A percentile compares a stretch with the other conserved stretches of the same genome.
These are phyloP conservation scores for Rhododendron mucronatum DNA, from an alignment of 148 eudicot genomes.

Conservation along the genomic window DNA sequence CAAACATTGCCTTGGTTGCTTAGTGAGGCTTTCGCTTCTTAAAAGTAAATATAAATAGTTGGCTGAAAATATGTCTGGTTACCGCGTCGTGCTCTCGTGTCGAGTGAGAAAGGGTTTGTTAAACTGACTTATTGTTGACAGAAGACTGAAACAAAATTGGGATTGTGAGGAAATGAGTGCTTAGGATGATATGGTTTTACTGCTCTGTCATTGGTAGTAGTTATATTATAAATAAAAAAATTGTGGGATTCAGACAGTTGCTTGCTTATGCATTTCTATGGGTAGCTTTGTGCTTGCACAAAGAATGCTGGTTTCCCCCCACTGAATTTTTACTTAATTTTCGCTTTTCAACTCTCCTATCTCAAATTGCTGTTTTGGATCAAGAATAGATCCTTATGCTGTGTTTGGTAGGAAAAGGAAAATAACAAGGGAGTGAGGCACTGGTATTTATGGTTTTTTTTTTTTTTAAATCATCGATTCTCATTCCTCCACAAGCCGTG, in stretches of 20 bases:
- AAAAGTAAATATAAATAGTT: slow-evolving; percentile 11
- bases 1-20: slow-evolving; percentile 8
- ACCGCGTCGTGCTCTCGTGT: not conserved
- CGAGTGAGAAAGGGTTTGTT: not conserved
- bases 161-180: not conserved
- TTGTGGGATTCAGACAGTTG: slow-evolving; percentile 4
- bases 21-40: slow-evolving; percentile 12
- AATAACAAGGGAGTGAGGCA: not conserved
- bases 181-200: slow-evolving; percentile 12
- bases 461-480: not conserved
- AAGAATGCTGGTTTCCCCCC: not conserved
- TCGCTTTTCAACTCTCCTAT: not conserved
- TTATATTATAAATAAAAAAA: slow-evolving; percentile 10
- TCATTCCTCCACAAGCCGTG: not conserved
- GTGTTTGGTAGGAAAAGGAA: not conserved
- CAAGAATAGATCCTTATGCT: not conserved
- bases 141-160: slow-evolving; percentile 12
- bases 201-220: not conserved
- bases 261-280: slow-evolving; percentile 9
- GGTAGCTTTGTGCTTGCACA: slow-evolving; percentile 10
- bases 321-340: not conserved
- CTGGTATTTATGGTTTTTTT: not conserved
- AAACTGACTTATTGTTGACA: slow-evolving; percentile 23
- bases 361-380: not conserved
- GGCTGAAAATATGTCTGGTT: not conserved